Conservation (phyloP, 768 basidiomycete genomes). For the Baorangia bicolor region DNA sequence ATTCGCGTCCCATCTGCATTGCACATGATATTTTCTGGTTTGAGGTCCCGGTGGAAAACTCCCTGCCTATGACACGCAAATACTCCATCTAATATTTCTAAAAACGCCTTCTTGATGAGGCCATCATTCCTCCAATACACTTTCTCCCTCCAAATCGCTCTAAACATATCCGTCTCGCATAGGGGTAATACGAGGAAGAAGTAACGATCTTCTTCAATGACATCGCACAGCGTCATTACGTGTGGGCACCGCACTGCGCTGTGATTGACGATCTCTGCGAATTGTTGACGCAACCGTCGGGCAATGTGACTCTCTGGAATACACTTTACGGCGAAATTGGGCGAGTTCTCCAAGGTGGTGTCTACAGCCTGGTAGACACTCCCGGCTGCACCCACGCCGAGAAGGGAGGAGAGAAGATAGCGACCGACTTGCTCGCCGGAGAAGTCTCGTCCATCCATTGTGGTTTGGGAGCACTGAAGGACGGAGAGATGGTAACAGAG, state of each 20-base stretch:
- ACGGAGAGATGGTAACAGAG: neutral
- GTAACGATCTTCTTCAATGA: conserved; percentile 55
- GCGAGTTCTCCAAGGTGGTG: conserved; percentile 34
- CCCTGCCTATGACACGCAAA: conserved; percentile 67
- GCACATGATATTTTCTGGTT: conserved; percentile 81
- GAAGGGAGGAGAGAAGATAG: conserved; percentile 55
- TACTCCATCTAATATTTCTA: conserved; percentile 78
- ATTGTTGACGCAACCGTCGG: conserved; percentile 56
- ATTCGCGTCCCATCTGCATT: conserved; percentile 50
- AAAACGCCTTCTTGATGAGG: conserved; percentile 64
- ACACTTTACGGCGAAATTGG: conserved; percentile 73
- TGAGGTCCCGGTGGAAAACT: conserved; percentile 84
- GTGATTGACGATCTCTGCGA: conserved; percentile 64
- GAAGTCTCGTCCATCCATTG: conserved; percentile 39
- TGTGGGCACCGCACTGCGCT: conserved; percentile 43
- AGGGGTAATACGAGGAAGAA: conserved; percentile 69
- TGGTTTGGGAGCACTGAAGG: neutral
- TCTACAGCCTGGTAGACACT: conserved; percentile 76
- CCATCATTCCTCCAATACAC: conserved; percentile 55
- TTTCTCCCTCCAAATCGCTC: conserved; percentile 46
- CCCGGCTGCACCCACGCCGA: conserved; percentile 77
- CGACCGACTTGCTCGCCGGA: conserved; percentile 54
- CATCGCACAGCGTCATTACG: conserved; percentile 65
- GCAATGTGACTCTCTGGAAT: conserved; percentile 51
- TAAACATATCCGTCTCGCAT: conserved; percentile 65